A percentile compares a stretch with the other conserved stretches of the same genome.
phyloP scores from a whole-genome alignment of 2,329 filamentous ascomycete species.

The Fusarium sp. region DNA sequence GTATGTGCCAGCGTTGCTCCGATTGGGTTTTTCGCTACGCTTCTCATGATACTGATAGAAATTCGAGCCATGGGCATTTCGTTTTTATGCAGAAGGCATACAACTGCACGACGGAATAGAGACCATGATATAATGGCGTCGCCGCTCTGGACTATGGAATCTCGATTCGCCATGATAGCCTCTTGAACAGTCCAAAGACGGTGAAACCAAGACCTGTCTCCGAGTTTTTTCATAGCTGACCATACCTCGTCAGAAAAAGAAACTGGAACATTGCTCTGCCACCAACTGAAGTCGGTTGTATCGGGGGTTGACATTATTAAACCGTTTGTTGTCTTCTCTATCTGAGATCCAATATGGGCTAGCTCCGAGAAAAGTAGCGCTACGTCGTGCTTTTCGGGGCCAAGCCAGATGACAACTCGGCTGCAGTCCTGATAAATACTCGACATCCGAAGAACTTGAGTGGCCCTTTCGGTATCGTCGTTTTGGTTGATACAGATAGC shows the following conservation, averaged over 20 bases:
- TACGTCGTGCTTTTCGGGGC: not conserved
- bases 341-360: not conserved
- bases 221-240: not conserved
- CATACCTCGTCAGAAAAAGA: fast-evolving
- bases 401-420: not conserved
- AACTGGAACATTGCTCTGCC: fast-evolving
- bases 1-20: not conserved
- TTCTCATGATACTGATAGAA: not conserved
- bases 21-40: fast-evolving
- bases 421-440: not conserved
- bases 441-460: not conserved
- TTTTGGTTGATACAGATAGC: not conserved
- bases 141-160: not conserved
- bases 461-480: not conserved
- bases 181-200: not conserved
- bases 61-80: not conserved
- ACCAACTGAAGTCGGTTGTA: not conserved
- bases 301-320: fast-evolving
- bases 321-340: not conserved
- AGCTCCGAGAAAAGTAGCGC: not conserved
- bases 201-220: fast-evolving
- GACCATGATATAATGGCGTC: fast-evolving
- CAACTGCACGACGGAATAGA: not conserved
- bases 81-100: not conserved
- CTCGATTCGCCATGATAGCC: not conserved